phyloP scores from a whole-genome alignment of 345 rosid genomes.

The Eucalyptus globulus region DNA sequence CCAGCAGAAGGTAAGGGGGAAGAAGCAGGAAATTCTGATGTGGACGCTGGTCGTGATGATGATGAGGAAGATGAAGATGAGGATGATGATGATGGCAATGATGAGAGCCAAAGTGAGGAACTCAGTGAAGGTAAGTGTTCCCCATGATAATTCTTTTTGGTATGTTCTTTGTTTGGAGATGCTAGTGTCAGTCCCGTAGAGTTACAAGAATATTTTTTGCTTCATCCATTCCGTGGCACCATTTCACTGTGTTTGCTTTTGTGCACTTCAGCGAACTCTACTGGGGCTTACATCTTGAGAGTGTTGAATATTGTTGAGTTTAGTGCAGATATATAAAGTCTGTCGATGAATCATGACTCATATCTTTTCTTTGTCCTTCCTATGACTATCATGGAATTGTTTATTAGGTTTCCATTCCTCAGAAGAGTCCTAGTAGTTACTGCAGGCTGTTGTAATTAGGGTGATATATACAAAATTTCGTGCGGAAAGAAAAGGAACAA shows the following conservation, averaged over 20 bases:
- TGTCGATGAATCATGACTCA: background rate
- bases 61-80: too few species aligned
- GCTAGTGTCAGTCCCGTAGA: background rate
- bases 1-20: too few species aligned
- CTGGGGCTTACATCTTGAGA: background rate
- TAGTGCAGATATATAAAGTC: background rate
- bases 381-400: background rate
- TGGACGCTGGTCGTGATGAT: too few species aligned
- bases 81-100: too few species aligned
- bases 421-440: background rate
- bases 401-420: background rate
- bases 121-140: too few species aligned
- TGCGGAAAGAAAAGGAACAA: background rate
- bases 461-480: background rate
- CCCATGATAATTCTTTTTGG: too few species aligned
- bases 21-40: too few species aligned
- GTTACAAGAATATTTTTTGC: background rate
- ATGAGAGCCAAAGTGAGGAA: too few species aligned
- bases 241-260: background rate
- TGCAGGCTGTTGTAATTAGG: background rate
- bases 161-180: background rate
- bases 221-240: background rate
- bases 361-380: background rate
- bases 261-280: background rate
- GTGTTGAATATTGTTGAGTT: background rate